phyloP scores from a whole-genome alignment of 1,284 basidiomycete species.

The Microbotryomycetes sp. region DNA sequence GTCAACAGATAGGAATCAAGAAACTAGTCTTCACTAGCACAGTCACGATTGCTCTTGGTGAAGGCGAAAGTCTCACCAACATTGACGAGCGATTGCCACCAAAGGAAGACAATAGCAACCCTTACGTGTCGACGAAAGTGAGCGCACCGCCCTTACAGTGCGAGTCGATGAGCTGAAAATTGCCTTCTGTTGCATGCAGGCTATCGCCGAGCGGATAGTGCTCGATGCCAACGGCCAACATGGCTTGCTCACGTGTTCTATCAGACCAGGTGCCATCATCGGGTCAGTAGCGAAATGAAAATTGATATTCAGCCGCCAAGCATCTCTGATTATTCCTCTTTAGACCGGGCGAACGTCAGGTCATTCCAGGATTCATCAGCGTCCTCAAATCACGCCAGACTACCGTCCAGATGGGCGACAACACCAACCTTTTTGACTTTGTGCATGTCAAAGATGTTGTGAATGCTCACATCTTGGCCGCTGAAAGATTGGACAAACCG shows the following conservation, averaged over 20 bases:
- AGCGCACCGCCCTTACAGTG: background rate
- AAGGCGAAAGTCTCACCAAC: constrained; percentile 68
- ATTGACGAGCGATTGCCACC: constrained; percentile 79
- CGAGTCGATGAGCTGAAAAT: background rate
- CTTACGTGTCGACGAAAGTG: constrained; percentile 58
- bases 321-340: background rate
- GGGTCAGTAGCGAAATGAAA: constrained; percentile 52
- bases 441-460: constrained; percentile 95
- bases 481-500: constrained; percentile 61
- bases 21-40: constrained; percentile 95
- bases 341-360: constrained; percentile 86
- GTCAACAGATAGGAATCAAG: constrained; percentile 57
- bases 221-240: constrained; percentile 75
- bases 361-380: constrained; percentile 69
- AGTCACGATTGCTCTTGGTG: constrained; percentile 81
- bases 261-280: constrained; percentile 90
- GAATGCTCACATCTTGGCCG: constrained; percentile 87
- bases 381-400: constrained; percentile 80
- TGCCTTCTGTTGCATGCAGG: constrained; percentile 37
- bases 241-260: constrained; percentile 76
- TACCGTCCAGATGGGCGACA: constrained; percentile 87
- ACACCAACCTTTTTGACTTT: constrained; percentile 92
- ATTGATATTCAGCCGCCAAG: background rate
- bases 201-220: constrained; percentile 75
- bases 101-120: constrained; percentile 47